A percentile compares a stretch with the other conserved stretches of the same genome.
These are phyloP conservation scores for Lichtheimia ornata DNA, from an alignment of 371 early-diverging fungal species.

Conservation along the genomic window DNA sequence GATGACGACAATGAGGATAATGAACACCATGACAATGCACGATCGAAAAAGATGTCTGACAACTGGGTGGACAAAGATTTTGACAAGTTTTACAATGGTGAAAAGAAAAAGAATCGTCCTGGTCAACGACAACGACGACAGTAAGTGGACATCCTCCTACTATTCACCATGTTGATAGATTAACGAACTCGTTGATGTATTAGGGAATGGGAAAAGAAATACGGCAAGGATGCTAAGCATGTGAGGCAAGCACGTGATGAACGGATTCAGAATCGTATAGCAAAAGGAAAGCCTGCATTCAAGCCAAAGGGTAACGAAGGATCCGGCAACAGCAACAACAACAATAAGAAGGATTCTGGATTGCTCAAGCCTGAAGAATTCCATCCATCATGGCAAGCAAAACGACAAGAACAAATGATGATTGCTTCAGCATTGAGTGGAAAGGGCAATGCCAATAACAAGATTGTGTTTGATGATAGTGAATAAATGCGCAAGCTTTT, in stretches of 20 bases:
- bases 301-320: conserved; percentile 18
- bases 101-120: conserved; percentile 39
- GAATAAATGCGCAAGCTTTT: not conserved
- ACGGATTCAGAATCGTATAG: conserved; percentile 15
- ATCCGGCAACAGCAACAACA: not conserved
- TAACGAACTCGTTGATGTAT: not conserved
- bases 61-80: conserved; percentile 22
- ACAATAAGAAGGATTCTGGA: not conserved
- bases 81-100: conserved; percentile 41
- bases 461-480: conserved; percentile 46
- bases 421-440: conserved; percentile 53
- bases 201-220: conserved; percentile 44
- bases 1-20: conserved; percentile 19
- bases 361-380: conserved; percentile 12
- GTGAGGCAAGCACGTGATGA: conserved; percentile 31
- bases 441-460: conserved; percentile 28
- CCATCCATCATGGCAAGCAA: conserved; percentile 57
- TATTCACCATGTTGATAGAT: not conserved
- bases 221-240: conserved; percentile 47
- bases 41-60: not conserved
- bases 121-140: conserved; percentile 48
- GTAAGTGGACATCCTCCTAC: conserved; percentile 27
- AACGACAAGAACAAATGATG: conserved; percentile 46
- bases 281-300: conserved; percentile 3
- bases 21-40: conserved; percentile 10